A percentile compares a stretch with the other conserved stretches of the same genome.
Conservation (phyloP, 2,329 filamentous ascomycete genomes). For the Colletotrichum somersetense region DNA sequence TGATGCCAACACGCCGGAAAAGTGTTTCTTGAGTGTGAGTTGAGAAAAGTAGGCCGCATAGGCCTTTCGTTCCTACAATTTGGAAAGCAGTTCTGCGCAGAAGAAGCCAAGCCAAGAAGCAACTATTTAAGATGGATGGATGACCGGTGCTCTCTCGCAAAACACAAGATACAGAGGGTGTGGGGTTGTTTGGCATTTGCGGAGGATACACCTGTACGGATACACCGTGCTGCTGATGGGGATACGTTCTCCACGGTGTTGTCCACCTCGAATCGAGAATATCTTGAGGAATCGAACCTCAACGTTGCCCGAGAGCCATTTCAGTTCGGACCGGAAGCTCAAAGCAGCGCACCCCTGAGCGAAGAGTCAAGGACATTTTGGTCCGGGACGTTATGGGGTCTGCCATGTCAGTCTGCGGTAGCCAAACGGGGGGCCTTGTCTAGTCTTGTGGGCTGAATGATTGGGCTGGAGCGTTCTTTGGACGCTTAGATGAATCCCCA, state of each 20-base stretch:
- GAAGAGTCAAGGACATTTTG: slow-evolving; percentile 38
- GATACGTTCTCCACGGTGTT: background rate
- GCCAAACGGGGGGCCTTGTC: slow-evolving; percentile 24
- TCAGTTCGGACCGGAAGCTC: slow-evolving; percentile 22
- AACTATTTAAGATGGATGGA: background rate
- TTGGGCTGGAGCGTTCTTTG: slow-evolving; percentile 36
- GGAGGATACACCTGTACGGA: too few relatives aligned
- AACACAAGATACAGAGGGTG: background rate
- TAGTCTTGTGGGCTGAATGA: slow-evolving; percentile 37
- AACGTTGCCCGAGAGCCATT: background rate
- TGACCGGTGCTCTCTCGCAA: background rate
- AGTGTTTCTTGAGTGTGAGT: too few relatives aligned
- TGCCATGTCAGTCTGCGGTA: slow-evolving; percentile 32
- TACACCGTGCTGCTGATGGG: background rate
- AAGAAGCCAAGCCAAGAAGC: background rate
- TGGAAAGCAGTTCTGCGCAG: too few relatives aligned
- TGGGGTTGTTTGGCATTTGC: background rate
- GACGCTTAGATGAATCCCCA: background rate
- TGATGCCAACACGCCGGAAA: background rate
- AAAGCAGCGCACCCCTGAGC: background rate
- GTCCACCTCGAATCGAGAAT: background rate
- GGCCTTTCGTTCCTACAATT: too few relatives aligned
- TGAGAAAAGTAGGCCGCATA: background rate
- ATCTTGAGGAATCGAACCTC: background rate
- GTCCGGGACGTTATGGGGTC: slow-evolving; percentile 34